These are phyloP conservation scores for Phlebiopsis gigantea DNA, from an alignment of 768 basidiomycete species.

Conservation along the genomic window DNA sequence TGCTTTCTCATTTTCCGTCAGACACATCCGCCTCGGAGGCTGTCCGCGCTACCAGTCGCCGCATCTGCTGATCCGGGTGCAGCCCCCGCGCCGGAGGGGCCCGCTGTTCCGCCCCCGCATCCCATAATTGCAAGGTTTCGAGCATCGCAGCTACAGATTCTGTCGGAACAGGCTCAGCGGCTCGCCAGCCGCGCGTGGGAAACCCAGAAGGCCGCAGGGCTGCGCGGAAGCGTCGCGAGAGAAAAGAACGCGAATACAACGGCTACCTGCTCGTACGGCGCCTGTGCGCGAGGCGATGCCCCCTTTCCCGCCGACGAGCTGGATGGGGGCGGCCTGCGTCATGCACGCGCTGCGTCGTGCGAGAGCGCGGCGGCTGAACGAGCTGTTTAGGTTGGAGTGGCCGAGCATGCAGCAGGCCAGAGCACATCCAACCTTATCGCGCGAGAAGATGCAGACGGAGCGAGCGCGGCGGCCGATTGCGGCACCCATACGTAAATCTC, in stretches of 20 bases:
- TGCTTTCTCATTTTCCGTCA: neutral
- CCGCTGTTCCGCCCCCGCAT: neutral
- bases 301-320: too few relatives aligned
- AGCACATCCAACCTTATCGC: too few relatives aligned
- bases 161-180: neutral
- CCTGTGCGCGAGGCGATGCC: neutral
- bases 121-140: slow-evolving; percentile 2
- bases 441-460: too few relatives aligned
- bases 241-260: neutral
- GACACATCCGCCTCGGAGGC: neutral
- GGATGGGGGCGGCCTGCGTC: too few relatives aligned
- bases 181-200: neutral
- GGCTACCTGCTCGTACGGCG: neutral
- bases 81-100: neutral
- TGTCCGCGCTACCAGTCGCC: neutral
- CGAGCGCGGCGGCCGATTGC: too few relatives aligned
- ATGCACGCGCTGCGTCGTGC: too few relatives aligned
- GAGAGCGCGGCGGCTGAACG: too few relatives aligned
- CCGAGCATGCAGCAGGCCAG: too few relatives aligned
- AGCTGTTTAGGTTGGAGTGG: too few relatives aligned
- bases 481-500: too few relatives aligned
- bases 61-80: neutral
- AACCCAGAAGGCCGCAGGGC: neutral
- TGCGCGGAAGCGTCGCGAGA: neutral
- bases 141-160: neutral